Percentiles rank a stretch among this genome's conserved stretches.
These are phyloP conservation scores for Lichina pygmaea DNA, from an alignment of 495 filamentous ascomycete genomes.

Conservation along the genomic window DNA sequence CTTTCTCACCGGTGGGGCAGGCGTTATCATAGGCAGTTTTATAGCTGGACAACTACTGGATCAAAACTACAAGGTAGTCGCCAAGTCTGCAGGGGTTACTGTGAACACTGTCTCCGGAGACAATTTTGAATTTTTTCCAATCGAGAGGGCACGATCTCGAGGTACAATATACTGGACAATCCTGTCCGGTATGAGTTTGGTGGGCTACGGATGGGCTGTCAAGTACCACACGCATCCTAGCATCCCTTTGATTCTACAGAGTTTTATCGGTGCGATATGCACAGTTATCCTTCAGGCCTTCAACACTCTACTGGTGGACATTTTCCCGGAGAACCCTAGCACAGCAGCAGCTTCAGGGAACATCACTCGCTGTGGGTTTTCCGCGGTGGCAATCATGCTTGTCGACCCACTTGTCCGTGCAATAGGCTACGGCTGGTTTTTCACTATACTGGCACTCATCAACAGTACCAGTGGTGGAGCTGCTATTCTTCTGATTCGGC, in stretches of 20 bases:
- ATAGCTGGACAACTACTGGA: slow-evolving; percentile 12
- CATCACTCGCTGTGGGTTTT: slow-evolving; percentile 17
- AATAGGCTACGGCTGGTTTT: slow-evolving; percentile 14
- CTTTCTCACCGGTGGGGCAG: slow-evolving; percentile 19
- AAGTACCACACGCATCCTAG: slow-evolving; percentile 17
- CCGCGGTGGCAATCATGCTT: slow-evolving; percentile 17
- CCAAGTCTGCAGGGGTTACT: slow-evolving; percentile 6
- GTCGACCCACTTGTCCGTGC: slow-evolving; percentile 16
- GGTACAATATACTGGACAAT: slow-evolving; percentile 21
- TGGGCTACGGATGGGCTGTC: slow-evolving; percentile 32
- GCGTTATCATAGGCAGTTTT: slow-evolving; percentile 8
- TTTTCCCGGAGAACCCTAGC: slow-evolving; percentile 18
- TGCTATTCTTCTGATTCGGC: not conserved
- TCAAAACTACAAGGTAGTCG: slow-evolving; percentile 18
- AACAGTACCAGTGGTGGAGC: not conserved
- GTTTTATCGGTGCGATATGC: slow-evolving; percentile 25
- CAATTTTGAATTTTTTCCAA: slow-evolving; percentile 21
- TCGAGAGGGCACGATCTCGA: slow-evolving; percentile 34
- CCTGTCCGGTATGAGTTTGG: slow-evolving; percentile 15
- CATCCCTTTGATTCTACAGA: slow-evolving; percentile 25
- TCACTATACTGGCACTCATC: not conserved
- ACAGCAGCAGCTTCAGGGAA: slow-evolving; percentile 23
- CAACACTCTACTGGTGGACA: slow-evolving; percentile 14
- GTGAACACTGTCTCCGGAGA: slow-evolving; percentile 4
- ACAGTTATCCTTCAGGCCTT: slow-evolving; percentile 23